Evolutionary conservation across 2,329 filamentous ascomycete genomes (phyloP).

Genomic region (Curvularia spicifera): DNA sequence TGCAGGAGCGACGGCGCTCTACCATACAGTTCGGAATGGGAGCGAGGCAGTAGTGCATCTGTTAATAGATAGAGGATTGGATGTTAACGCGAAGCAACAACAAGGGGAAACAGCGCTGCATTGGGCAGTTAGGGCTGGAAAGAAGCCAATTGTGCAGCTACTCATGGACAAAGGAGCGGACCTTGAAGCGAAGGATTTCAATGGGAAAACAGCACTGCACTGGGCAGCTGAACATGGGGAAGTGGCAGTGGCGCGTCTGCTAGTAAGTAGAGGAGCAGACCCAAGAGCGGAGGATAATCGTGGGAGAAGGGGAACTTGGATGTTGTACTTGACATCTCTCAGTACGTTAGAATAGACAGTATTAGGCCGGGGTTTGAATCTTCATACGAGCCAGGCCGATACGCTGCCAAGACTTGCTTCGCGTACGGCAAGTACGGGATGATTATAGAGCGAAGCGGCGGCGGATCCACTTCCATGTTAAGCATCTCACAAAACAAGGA

Average conservation of each 20-base stretch:
- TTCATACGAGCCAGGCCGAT: too few species aligned
- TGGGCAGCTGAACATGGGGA: background rate
- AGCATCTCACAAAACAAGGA: too few species aligned
- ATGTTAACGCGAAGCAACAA: background rate
- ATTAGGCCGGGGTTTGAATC: too few species aligned
- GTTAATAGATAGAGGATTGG: background rate
- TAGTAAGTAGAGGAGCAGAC: background rate
- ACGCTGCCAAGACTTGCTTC: too few species aligned
- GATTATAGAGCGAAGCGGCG: too few species aligned
- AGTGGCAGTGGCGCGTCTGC: background rate
- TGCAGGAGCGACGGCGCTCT: background rate
- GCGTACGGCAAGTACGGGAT: too few species aligned
- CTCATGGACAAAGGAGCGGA: background rate
- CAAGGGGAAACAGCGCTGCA: slow-evolving; percentile 1
- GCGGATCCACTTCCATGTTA: too few species aligned
- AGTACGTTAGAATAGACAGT: too few species aligned
- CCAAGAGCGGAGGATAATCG: background rate
- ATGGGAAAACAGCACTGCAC: background rate
- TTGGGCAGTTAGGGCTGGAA: background rate
- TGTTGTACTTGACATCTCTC: too few species aligned
- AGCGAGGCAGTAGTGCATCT: too few species aligned
- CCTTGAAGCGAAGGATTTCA: background rate
- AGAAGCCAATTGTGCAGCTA: background rate
- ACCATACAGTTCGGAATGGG: background rate
- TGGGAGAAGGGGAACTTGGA: too few species aligned